A percentile compares a stretch with the other conserved stretches of the same genome.
Evolutionary conservation across 306 rosid genomes (phyloP).

Genomic region (Quercus robur): DNA sequence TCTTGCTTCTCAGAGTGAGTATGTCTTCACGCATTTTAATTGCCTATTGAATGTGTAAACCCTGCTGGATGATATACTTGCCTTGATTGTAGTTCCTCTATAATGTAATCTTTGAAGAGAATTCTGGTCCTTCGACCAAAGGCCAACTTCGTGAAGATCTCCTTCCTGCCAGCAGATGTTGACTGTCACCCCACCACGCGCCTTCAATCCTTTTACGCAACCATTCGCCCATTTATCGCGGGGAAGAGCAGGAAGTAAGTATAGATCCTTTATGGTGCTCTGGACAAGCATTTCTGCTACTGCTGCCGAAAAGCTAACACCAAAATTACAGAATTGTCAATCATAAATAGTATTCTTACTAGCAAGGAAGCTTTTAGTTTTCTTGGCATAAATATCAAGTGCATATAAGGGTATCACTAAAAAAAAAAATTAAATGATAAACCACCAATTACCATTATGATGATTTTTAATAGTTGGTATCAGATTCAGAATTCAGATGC

Average conservation of each 20-base stretch:
- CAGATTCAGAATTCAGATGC: background rate
- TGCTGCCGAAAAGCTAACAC: too few species aligned
- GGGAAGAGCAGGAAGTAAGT: constrained; percentile 79
- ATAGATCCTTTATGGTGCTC: constrained; percentile 65
- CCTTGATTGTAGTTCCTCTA: constrained; percentile 40
- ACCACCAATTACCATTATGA: background rate
- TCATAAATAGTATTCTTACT: background rate
- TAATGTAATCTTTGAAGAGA: constrained; percentile 44
- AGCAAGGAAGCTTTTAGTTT: background rate
- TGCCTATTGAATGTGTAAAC: too few species aligned
- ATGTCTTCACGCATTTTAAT: constrained; percentile 15
- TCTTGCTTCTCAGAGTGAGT: too few species aligned
- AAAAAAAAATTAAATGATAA: background rate
- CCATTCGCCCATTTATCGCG: constrained; percentile 76
- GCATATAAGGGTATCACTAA: background rate
- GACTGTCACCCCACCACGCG: constrained; percentile 50
- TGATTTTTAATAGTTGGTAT: background rate
- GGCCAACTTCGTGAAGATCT: constrained; percentile 64
- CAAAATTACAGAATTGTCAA: background rate
- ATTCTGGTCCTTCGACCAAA: constrained; percentile 55
- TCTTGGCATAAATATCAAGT: background rate
- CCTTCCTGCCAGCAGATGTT: constrained; percentile 83
- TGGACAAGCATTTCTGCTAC: constrained; percentile 17
- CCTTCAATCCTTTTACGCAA: constrained; percentile 81
- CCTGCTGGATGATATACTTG: background rate